Evolutionary conservation across 202 grass and related monocot genomes (phyloP).

Genomic region (Carex sylvatica): DNA sequence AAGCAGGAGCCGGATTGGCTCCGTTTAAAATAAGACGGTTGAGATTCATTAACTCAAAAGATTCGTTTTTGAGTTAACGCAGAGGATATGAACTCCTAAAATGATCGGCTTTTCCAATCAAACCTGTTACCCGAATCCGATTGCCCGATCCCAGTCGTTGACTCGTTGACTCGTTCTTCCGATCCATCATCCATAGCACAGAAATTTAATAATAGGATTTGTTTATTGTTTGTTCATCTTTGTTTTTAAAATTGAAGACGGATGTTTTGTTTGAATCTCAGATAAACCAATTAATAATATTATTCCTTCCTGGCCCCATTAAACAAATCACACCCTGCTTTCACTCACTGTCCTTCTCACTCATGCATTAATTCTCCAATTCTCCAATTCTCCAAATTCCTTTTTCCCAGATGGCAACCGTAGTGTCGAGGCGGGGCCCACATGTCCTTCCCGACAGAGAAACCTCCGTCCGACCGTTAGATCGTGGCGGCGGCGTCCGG

Average conservation of each 20-base stretch:
- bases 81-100: too few species aligned
- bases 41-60: too few species aligned
- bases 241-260: neutral
- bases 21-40: too few species aligned
- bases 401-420: slow-evolving; percentile 20
- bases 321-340: slow-evolving; percentile 2
- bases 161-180: neutral
- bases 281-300: neutral
- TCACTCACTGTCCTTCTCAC: slow-evolving; percentile 36
- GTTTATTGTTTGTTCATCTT: neutral
- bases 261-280: neutral
- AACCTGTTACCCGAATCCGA: too few species aligned
- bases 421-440: slow-evolving; percentile 29
- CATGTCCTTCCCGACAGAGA: slow-evolving; percentile 22
- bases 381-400: neutral
- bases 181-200: neutral
- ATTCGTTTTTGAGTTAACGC: too few species aligned
- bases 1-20: too few species aligned
- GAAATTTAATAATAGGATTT: neutral
- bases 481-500: slow-evolving; percentile 31
- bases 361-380: slow-evolving; percentile 26
- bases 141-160: too few species aligned
- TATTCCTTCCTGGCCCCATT: neutral
- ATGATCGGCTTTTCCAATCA: too few species aligned
- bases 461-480: neutral